phyloP scores from a whole-genome alignment of 1,139 yeast species.

The Petasospora rhodanensis region DNA sequence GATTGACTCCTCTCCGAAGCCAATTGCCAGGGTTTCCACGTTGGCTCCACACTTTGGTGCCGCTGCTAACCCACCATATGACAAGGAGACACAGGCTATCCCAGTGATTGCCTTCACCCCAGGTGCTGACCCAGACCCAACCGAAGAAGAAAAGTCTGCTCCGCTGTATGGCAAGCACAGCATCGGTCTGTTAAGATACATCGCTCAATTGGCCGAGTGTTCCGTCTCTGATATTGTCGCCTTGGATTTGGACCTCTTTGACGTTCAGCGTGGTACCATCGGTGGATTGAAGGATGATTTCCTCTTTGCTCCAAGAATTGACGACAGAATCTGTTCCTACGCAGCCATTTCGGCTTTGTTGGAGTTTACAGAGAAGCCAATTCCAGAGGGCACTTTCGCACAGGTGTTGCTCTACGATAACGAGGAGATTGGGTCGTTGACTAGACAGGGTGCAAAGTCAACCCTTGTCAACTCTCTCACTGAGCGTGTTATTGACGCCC shows the following conservation, averaged over 20 bases:
- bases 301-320: conserved; percentile 60
- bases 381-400: conserved; percentile 38
- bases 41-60: conserved; percentile 65
- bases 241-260: conserved; percentile 59
- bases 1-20: conserved; percentile 56
- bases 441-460: conserved; percentile 57
- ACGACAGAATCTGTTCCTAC: conserved; percentile 62
- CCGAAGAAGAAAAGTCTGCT: conserved; percentile 56
- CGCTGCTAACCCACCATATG: conserved; percentile 46
- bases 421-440: conserved; percentile 60
- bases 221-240: conserved; percentile 50
- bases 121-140: conserved; percentile 36
- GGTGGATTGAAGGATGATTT: conserved; percentile 63
- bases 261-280: conserved; percentile 55
- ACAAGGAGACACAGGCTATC: conserved; percentile 57
- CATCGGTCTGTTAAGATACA: conserved; percentile 48
- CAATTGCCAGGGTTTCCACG: conserved; percentile 61
- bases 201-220: conserved; percentile 45
- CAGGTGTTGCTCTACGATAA: conserved; percentile 53
- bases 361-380: conserved; percentile 31
- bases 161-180: conserved; percentile 63
- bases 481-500: conserved; percentile 33
- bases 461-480: conserved; percentile 44
- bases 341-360: conserved; percentile 52
- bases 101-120: conserved; percentile 52